Base-by-base conservation (phyloP, 2,329 filamentous ascomycete species). In the Aspergillus quadricinctus region DNA sequence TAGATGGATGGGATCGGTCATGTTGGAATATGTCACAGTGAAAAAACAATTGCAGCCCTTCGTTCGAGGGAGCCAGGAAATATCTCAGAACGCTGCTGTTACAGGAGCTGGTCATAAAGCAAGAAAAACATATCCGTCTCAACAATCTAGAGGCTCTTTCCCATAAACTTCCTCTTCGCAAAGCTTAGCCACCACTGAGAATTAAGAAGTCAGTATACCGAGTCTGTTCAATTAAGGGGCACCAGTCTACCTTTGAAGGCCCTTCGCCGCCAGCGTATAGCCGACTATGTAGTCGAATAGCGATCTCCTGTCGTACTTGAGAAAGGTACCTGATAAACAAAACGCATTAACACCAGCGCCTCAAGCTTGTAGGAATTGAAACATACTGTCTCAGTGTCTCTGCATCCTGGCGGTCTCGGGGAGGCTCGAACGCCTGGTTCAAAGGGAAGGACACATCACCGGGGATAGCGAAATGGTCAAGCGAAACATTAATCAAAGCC, bases 91-190 rank as follows among this genome's bases (percentile, higher is more conserved):
- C 43, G 23, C 43, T 23, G 50, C 50, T 37, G 31, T 28, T 37
- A 23, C n/a, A 25, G 11, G 21, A 46, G 10, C 43, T 46, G 43
- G 21, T 8, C n/a, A 51, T 58, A 56, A 57, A 57, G 53, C 56
- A 60, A 29, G 23, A 35, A 48, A 63, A 65, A 60, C 57, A 35
- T 31, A 50, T 62, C 56, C 50, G 60, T 56, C 61, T 60, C 31
- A 55, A 58, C 29, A 54, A 69, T 67, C 64, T 81, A 92, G 77
- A 94, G 79, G 64, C 85, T 84, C 85, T 97, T 97, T 74, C 92
- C 92, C 94, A 99, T 97, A 73, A 99, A 99, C 85, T 97, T 97
- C 78, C 94, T 88, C 87, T 97, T 97, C 53, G 90, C 90, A 75
- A 97, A 99, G 81, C 94, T 97, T 74, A 99, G 78, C 94, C 94